Percentiles rank a stretch among this genome's conserved stretches.
Evolutionary conservation across 345 rosid species (phyloP).

Genomic region (Anacardium occidentale): DNA sequence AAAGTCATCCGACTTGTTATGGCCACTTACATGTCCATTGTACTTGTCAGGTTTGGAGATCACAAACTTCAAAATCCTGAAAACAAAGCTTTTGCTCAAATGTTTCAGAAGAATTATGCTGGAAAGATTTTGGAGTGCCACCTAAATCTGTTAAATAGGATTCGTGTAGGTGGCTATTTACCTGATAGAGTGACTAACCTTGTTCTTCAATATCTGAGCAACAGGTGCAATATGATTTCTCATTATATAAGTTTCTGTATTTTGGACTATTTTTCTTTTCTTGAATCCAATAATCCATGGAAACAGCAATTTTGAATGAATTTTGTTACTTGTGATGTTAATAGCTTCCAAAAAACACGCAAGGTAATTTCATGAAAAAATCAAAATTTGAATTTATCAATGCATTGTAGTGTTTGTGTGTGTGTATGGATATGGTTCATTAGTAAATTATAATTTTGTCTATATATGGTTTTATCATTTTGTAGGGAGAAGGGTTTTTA

Average conservation of each 20-base stretch:
- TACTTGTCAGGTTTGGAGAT: conserved; percentile 80
- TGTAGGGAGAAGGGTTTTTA: too few relatives aligned
- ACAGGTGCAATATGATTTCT: conserved; percentile 53
- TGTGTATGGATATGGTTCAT: too few relatives aligned
- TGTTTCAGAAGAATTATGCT: conserved; percentile 89
- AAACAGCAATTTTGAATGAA: background rate
- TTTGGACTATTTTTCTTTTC: background rate
- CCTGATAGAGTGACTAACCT: conserved; percentile 97
- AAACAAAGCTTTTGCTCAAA: conserved; percentile 79
- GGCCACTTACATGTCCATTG: background rate
- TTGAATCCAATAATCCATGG: background rate
- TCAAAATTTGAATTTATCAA: too few relatives aligned
- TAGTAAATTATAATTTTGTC: background rate
- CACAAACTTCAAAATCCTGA: conserved; percentile 84
- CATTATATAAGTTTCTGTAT: background rate
- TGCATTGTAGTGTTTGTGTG: too few relatives aligned
- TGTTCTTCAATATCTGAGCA: conserved; percentile 91
- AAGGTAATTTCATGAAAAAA: too few relatives aligned
- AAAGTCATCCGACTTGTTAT: background rate
- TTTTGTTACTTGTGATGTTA: background rate
- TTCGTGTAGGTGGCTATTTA: conserved; percentile 86
- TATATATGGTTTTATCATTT: background rate
- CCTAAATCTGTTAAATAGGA: conserved; percentile 70
- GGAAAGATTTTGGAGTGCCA: conserved; percentile 94
- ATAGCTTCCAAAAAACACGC: too few relatives aligned